These are phyloP conservation scores for Pseudogymnoascus sp. DNA, from an alignment of 2,329 filamentous ascomycete genomes.

Conservation along the genomic window DNA sequence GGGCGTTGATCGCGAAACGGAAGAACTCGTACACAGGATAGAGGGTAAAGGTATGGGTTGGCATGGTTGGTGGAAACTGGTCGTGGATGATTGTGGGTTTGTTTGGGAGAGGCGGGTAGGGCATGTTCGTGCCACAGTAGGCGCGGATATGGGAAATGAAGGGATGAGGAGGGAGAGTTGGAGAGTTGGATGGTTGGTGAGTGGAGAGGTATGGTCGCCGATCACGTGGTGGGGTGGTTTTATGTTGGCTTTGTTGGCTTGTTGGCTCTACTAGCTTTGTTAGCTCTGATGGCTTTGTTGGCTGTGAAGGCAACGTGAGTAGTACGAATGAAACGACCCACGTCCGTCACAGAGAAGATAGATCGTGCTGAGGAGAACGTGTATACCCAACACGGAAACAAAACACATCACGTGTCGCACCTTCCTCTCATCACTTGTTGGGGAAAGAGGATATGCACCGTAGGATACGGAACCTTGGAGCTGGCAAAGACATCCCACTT, in stretches of 20 bases:
- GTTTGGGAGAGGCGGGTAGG: neutral
- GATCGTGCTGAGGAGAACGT: neutral
- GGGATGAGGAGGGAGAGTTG: neutral
- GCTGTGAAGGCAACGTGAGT: neutral
- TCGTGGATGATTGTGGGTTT: neutral
- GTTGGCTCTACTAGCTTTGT: neutral
- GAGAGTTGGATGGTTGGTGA: neutral
- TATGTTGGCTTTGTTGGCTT: neutral
- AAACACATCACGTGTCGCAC: neutral
- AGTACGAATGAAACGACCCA: neutral
- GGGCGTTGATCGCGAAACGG: neutral
- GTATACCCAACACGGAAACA: neutral
- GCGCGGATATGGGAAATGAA: slow-evolving; percentile 4
- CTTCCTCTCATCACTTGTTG: neutral
- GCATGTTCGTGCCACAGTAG: neutral
- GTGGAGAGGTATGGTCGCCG: neutral
- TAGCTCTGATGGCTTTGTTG: neutral
- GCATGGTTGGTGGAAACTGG: neutral
- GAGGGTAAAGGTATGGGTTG: neutral
- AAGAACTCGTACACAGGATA: neutral
- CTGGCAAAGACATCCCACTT: no score
- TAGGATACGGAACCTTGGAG: no score
- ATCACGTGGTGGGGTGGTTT: neutral
- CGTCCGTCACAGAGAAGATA: neutral
- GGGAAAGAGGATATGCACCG: no score